Evolutionary conservation across 2,329 filamentous ascomycete genomes (phyloP), one percentile per base, ranked within the genome.

Genomic region (Botrytis pseudocinerea): DNA sequence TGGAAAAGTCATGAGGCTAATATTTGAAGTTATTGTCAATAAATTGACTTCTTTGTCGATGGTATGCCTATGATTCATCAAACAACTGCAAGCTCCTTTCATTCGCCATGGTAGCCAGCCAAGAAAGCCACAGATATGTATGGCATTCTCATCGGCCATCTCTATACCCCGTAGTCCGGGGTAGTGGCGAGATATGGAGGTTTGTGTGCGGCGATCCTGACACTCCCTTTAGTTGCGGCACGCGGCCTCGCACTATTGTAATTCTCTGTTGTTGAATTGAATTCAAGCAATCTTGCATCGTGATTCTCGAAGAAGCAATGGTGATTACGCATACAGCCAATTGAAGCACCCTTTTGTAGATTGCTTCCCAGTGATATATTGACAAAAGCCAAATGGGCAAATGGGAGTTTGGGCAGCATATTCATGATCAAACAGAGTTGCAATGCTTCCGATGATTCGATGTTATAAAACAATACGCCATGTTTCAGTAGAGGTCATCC

Each of bases 11-110:
- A 57, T 42, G 35, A 57, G 64, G 46, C 35, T 28, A 57, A 65
- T 28, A 48, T 57, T 32, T 42, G 48, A 57, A 10, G 46, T 42
- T 68, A 32, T 57, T 40, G 46, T 42, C 48, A 16, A 68, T 57
- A 54, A 20, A 68, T 22, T 12, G 35, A 54, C 40, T 68, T 68
- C 48, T 68, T 68, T 54, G 48, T 66, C 57, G 51, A 42, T 42
- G 35, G 35, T 16, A 57, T 54, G 32, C 46, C 16, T 57, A 54
- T 68, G 46, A 66, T 68, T 68, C 64, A 40, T 54, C 16, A 16
- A 25, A 32, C 51, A 28, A 42, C 46, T 18, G 9, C 14, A 54
- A 40, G 35, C 35, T 42, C 48, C n/a, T 68, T 68, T 68, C 48
- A 68, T 68, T 68, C 64, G 64, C 25, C 64, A 42, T 9, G 2